Evolutionary conservation across 306 rosid species (phyloP).

Genomic region (Lathyrus aphaca): DNA sequence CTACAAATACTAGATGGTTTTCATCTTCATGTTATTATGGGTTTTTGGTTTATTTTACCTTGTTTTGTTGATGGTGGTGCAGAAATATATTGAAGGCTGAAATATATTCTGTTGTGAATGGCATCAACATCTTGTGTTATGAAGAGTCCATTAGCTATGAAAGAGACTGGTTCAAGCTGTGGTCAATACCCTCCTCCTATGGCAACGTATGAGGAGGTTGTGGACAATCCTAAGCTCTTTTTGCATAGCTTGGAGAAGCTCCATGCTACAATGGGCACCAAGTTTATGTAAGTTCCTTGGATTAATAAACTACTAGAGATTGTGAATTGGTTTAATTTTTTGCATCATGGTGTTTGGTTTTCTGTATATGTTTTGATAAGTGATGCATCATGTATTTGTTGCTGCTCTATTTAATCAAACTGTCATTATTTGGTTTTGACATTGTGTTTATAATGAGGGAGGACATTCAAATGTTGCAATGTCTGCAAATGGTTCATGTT

Average conservation of each 20-base stretch:
- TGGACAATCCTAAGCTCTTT: conserved; percentile 57
- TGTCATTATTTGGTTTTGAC: conserved; percentile 8
- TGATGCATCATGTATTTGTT: conserved; percentile 17
- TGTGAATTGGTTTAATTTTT: conserved; percentile 5
- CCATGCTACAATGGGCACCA: conserved; percentile 71
- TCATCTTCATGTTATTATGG: conserved; percentile 23
- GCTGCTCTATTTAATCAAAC: not conserved
- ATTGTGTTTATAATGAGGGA: not conserved
- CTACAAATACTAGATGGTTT: conserved; percentile 21
- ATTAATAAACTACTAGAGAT: conserved; percentile 9
- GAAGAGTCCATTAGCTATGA: conserved; percentile 48
- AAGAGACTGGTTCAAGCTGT: conserved; percentile 47
- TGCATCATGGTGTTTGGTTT: conserved; percentile 10
- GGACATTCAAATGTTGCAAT: conserved; percentile 13
- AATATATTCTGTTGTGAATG: conserved; percentile 49
- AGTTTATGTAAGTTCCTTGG: conserved; percentile 69
- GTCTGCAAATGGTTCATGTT: conserved; percentile 24
- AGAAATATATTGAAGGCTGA: conserved; percentile 37
- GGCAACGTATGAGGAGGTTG: conserved; percentile 66
- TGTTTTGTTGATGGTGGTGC: conserved; percentile 43
- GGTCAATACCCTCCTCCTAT: conserved; percentile 61
- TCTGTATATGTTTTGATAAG: conserved; percentile 15
- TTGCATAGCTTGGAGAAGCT: conserved; percentile 72
- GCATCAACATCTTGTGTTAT: conserved; percentile 65
- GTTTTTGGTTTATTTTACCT: conserved; percentile 1